Percentiles rank a stretch among this genome's conserved stretches.
These are phyloP conservation scores for Phaffomyces thermotolerans DNA, from an alignment of 805 yeast genomes.

Conservation along the genomic window DNA sequence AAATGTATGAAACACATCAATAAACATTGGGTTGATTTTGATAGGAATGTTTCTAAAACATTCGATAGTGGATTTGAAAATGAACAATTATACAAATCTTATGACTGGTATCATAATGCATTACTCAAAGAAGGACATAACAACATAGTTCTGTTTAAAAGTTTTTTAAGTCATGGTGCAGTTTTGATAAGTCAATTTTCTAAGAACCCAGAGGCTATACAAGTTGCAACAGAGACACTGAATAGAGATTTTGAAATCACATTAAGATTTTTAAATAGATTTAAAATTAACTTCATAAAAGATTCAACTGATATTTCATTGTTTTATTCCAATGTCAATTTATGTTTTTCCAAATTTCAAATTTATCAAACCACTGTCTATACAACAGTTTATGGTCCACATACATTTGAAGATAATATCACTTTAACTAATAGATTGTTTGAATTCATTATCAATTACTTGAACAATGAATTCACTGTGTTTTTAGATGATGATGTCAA, in stretches of 20 bases:
- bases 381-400: constrained; percentile 17
- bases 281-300: constrained; percentile 10
- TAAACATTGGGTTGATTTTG: constrained; percentile 14
- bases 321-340: constrained; percentile 16
- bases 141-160: constrained; percentile 22
- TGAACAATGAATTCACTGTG: constrained; percentile 15
- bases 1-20: constrained; percentile 17
- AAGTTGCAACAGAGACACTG: constrained; percentile 8
- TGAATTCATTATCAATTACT: constrained; percentile 15
- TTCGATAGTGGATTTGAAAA: constrained; percentile 17
- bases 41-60: background rate
- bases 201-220: constrained; percentile 5
- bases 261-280: constrained; percentile 21
- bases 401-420: constrained; percentile 18
- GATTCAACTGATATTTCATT: constrained; percentile 7
- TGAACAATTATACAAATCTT: constrained; percentile 17
- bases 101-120: constrained; percentile 13
- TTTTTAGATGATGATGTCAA: constrained; percentile 11
- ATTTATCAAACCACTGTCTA: constrained; percentile 18
- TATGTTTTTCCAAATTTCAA: constrained; percentile 22
- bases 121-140: constrained; percentile 17
- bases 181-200: constrained; percentile 12
- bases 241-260: constrained; percentile 22
- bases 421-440: constrained; percentile 18
- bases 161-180: constrained; percentile 19